Conservation (phyloP, 768 basidiomycete genomes). For the Leccinum longicurvipes region DNA sequence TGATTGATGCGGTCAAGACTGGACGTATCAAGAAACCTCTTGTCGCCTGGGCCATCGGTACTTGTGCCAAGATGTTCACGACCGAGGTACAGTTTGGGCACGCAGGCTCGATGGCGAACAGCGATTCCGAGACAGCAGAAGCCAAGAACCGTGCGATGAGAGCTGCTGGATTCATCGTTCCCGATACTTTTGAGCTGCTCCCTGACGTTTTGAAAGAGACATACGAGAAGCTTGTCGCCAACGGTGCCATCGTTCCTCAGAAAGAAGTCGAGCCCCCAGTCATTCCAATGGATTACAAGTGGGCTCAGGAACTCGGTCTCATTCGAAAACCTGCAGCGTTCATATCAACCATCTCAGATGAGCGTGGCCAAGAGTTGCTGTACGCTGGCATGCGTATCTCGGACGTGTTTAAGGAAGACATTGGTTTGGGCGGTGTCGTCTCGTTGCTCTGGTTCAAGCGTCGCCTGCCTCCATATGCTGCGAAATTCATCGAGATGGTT, state of each 20-base stretch:
- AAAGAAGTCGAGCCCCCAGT: conserved; percentile 86
- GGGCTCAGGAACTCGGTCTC: conserved; percentile 97
- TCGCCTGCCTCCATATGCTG: conserved; percentile 84
- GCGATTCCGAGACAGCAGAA: conserved; percentile 95
- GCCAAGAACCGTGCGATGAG: conserved; percentile 97
- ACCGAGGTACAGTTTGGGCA: conserved; percentile 99
- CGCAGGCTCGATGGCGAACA: conserved; percentile 97
- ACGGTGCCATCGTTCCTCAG: conserved; percentile 65
- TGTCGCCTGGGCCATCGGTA: conserved; percentile 99
- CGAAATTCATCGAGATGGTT: conserved; percentile 99
- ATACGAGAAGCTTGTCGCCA: conserved; percentile 75
- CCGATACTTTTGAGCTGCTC: conserved; percentile 96
- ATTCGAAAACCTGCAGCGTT: conserved; percentile 98
- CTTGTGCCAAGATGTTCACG: conserved; percentile 99
- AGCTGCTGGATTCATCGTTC: conserved; percentile 93
- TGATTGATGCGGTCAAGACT: conserved; percentile 94
- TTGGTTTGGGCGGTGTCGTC: conserved; percentile 96
- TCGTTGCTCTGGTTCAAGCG: conserved; percentile 98
- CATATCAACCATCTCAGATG: conserved; percentile 99
- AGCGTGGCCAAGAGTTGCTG: conserved; percentile 96
- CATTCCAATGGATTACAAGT: conserved; percentile 99
- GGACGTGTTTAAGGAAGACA: conserved; percentile 96
- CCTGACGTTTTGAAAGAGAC: conserved; percentile 81
- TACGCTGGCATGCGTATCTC: conserved; percentile 99
- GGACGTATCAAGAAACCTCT: conserved; percentile 97